Conservation (phyloP, 768 basidiomycete genomes). For the Gelatoporia subvermispora region DNA sequence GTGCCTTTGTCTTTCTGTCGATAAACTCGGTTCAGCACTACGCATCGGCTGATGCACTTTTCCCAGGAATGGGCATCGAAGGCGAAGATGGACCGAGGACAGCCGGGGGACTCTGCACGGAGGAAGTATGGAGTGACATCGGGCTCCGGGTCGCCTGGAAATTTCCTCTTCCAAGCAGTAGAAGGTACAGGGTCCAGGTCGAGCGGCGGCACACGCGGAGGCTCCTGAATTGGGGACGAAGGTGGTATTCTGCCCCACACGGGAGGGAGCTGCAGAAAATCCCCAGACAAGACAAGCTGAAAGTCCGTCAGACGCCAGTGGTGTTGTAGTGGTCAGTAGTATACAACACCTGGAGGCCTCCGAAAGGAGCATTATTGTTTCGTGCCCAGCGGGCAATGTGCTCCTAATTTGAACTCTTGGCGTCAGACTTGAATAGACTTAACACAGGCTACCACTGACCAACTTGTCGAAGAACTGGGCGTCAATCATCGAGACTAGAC, state of each 20-base stretch:
- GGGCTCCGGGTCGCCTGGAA: too few species aligned
- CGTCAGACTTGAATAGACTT: too few species aligned
- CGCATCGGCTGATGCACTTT: conserved; percentile 52
- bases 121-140: too few species aligned
- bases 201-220: too few species aligned
- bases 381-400: conserved; percentile 61
- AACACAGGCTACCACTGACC: too few species aligned
- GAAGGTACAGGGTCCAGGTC: too few species aligned
- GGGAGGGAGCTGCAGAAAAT: conserved; percentile 97
- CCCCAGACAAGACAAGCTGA: conserved; percentile 87
- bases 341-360: conserved; percentile 88
- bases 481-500: conserved; percentile 93
- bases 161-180: too few species aligned
- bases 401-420: too few species aligned
- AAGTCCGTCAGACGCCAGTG: not conserved
- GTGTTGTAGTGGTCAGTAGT: not conserved
- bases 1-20: conserved; percentile 63
- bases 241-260: conserved; percentile 70
- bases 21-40: conserved; percentile 93
- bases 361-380: conserved; percentile 66
- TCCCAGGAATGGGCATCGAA: conserved; percentile 49
- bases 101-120: too few species aligned
- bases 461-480: conserved; percentile 91
- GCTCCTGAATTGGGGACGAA: too few species aligned
- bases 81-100: conserved; percentile 33